phyloP scores from a whole-genome alignment of 2,329 filamentous ascomycete genomes.

The Aspergillus sp. region DNA sequence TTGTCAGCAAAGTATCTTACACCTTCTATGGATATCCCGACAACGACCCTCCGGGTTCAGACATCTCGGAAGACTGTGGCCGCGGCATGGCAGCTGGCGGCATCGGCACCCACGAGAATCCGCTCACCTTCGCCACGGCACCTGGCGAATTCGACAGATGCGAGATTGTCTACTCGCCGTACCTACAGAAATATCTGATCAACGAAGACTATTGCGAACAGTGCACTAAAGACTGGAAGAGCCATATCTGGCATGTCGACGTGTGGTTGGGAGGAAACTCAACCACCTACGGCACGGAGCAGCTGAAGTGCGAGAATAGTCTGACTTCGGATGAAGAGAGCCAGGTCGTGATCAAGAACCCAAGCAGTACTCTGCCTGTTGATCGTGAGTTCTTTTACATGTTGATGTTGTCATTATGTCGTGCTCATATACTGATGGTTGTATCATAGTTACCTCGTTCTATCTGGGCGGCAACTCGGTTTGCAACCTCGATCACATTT shows the following conservation, averaged over 20 bases:
- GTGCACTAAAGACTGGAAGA: constrained; percentile 33
- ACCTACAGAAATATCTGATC: constrained; percentile 48
- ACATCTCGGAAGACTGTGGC: constrained; percentile 41
- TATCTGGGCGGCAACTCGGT: constrained; percentile 5
- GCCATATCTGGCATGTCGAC: constrained; percentile 36
- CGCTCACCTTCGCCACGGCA: constrained; percentile 48
- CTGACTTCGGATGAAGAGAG: constrained; percentile 34
- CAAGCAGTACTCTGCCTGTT: constrained; percentile 32
- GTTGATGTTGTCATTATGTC: neutral
- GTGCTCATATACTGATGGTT: neutral
- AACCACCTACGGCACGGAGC: constrained; percentile 32
- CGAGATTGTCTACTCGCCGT: constrained; percentile 50
- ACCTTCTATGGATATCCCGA: constrained; percentile 48
- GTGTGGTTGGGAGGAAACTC: constrained; percentile 43
- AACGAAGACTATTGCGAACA: constrained; percentile 40
- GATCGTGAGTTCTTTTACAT: constrained; percentile 32
- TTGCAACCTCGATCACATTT: constrained; percentile 15
- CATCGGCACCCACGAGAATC: constrained; percentile 46
- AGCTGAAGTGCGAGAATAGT: constrained; percentile 40
- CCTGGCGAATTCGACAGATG: constrained; percentile 45
- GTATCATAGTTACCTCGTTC: constrained; percentile 9
- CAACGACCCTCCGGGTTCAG: constrained; percentile 41
- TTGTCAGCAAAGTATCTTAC: constrained; percentile 28
- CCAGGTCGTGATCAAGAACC: constrained; percentile 33
- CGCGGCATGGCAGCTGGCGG: constrained; percentile 44